Evolutionary conservation across 352 stramenopile species (phyloP).

Genomic region (Phytophthora aleatoria): DNA sequence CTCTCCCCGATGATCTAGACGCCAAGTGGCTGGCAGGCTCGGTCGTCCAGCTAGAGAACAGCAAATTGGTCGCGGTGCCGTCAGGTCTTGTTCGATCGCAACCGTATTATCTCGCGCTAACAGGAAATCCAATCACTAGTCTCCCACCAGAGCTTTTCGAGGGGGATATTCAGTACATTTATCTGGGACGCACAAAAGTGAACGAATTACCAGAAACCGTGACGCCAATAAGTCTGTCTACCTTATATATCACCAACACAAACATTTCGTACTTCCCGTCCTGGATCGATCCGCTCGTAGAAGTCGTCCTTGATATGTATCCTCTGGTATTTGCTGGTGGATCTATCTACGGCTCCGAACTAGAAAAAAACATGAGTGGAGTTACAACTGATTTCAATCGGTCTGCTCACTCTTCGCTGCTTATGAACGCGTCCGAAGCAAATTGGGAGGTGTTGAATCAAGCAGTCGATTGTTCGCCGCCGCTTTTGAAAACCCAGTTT

Average conservation of each 20-base stretch:
- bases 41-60: conserved; percentile 14
- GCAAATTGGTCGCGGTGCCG: conserved; percentile 8
- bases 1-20: conserved; percentile 41
- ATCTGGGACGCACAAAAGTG: conserved; percentile 7
- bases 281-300: conserved; percentile 23
- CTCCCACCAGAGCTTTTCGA: conserved; percentile 19
- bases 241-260: conserved; percentile 12
- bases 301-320: neutral
- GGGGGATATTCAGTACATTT: conserved; percentile 9
- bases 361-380: conserved; percentile 13
- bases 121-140: conserved; percentile 8
- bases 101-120: conserved; percentile 12
- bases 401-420: neutral
- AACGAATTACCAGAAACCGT: conserved; percentile 9
- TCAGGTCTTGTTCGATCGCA: conserved; percentile 7
- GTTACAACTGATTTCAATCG: conserved; percentile 7
- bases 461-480: conserved; percentile 10
- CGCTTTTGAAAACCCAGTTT: conserved; percentile 3
- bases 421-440: conserved; percentile 17
- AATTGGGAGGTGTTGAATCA: conserved; percentile 17
- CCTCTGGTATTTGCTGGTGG: conserved; percentile 4
- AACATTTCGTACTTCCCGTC: conserved; percentile 22
- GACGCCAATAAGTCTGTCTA: neutral
- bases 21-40: conserved; percentile 23
- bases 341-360: conserved; percentile 15